These are phyloP conservation scores for Rhizomucor miehei DNA, from an alignment of 371 early-diverging fungal species.

Conservation along the genomic window DNA sequence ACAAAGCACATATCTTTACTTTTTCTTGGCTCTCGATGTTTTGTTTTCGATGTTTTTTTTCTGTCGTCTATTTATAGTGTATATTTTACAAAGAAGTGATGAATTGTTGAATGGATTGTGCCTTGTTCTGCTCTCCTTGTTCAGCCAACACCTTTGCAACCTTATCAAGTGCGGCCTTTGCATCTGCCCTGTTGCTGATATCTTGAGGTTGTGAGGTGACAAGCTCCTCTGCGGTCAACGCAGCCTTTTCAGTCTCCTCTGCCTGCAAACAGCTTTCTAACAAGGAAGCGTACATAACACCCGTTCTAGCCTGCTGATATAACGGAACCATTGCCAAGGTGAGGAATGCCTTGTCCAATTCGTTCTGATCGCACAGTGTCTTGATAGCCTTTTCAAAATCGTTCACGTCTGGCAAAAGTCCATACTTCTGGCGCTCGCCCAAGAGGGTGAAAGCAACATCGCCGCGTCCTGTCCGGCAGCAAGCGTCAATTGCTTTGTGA, in stretches of 20 bases:
- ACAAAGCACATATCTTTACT: slow-evolving; percentile 6
- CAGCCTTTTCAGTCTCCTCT: slow-evolving; percentile 9
- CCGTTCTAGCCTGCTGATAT: slow-evolving; percentile 6
- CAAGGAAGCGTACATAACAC: slow-evolving; percentile 14
- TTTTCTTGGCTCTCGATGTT: neutral
- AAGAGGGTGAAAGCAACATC: slow-evolving; percentile 34
- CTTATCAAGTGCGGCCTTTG: slow-evolving; percentile 10
- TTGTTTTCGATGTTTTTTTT: no score
- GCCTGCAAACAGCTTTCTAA: slow-evolving; percentile 6
- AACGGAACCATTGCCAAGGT: slow-evolving; percentile 18
- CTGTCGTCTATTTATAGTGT: neutral
- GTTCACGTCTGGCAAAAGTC: slow-evolving; percentile 16
- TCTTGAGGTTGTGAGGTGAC: slow-evolving; percentile 2
- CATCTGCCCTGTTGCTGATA: slow-evolving; percentile 11
- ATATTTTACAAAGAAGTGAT: slow-evolving; percentile 12
- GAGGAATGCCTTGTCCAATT: slow-evolving; percentile 16
- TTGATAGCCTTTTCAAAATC: slow-evolving; percentile 15
- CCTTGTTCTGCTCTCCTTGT: slow-evolving; percentile 14
- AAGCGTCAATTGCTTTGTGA: slow-evolving; percentile 19
- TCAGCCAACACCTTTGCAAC: slow-evolving; percentile 7
- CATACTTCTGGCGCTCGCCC: slow-evolving; percentile 36
- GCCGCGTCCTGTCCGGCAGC: slow-evolving; percentile 26
- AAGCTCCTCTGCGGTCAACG: slow-evolving; percentile 9
- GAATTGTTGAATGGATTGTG: slow-evolving; percentile 9
- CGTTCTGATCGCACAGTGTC: neutral